Conservation (phyloP, 768 basidiomycete genomes). For the Psilocybe sp. region DNA sequence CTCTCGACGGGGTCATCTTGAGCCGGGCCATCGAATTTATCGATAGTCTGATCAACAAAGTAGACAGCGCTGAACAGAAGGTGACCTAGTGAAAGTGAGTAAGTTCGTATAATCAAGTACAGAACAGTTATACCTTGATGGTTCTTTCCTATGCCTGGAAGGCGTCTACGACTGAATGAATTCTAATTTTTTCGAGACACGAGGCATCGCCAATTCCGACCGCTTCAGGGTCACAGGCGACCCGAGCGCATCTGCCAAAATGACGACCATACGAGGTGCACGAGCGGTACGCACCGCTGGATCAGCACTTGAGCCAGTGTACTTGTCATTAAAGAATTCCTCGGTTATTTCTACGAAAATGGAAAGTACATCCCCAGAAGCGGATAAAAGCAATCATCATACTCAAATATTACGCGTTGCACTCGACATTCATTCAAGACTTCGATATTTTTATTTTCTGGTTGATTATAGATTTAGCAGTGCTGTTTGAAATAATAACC, state of each 20-base stretch:
- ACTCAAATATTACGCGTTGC: constrained; percentile 45
- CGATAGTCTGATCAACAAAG: constrained; percentile 35
- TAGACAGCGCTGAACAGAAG: constrained; percentile 33
- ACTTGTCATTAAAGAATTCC: constrained; percentile 42
- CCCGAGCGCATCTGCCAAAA: constrained; percentile 49
- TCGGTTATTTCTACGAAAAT: constrained; percentile 25
- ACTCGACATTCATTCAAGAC: constrained; percentile 35
- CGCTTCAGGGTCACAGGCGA: constrained; percentile 52
- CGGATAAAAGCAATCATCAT: constrained; percentile 4
- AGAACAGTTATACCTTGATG: constrained; percentile 35
- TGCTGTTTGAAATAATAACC: constrained; percentile 16
- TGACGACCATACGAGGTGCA: constrained; percentile 42
- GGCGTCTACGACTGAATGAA: constrained; percentile 50
- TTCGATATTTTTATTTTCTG: constrained; percentile 31
- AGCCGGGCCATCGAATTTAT: constrained; percentile 46
- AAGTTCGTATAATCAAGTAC: not conserved
- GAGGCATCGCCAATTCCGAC: constrained; percentile 53
- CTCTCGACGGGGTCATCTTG: constrained; percentile 32
- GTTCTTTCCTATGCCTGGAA: constrained; percentile 75
- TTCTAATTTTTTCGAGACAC: constrained; percentile 41
- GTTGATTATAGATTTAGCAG: constrained; percentile 42
- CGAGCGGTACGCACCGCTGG: constrained; percentile 17
- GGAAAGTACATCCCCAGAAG: not conserved
- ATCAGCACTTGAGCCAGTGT: constrained; percentile 15
- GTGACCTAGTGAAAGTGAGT: constrained; percentile 31